Conservation (phyloP, 2,329 filamentous ascomycete species). For the Talaromyces funiculosus region DNA sequence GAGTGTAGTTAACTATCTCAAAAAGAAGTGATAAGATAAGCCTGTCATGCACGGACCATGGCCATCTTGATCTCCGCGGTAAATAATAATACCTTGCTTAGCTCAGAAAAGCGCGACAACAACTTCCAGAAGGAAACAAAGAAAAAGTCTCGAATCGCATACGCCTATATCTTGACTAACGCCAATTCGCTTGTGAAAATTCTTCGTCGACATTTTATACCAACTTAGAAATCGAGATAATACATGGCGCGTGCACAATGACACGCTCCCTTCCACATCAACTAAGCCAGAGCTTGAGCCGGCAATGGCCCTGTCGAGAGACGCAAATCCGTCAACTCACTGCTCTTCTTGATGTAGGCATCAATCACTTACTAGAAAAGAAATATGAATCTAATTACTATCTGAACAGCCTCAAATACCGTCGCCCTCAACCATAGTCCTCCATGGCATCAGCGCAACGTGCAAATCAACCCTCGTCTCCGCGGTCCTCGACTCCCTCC, state of each 20-base stretch:
- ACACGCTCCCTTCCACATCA: slow-evolving; percentile 26
- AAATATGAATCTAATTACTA: not conserved
- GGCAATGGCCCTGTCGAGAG: slow-evolving; percentile 41
- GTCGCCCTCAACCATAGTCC: slow-evolving; percentile 65
- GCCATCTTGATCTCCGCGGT: not conserved
- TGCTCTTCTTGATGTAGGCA: slow-evolving; percentile 36
- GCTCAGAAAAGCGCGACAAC: not conserved
- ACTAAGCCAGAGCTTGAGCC: slow-evolving; percentile 30
- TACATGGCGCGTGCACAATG: slow-evolving; percentile 1
- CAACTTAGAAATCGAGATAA: not conserved
- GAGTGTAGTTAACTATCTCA: not conserved
- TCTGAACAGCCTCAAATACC: slow-evolving; percentile 45
- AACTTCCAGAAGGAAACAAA: not conserved
- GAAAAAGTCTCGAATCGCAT: not conserved
- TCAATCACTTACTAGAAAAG: not conserved
- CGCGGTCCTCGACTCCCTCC: slow-evolving; percentile 58
- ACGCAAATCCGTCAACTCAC: slow-evolving; percentile 38
- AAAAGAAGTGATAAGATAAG: slow-evolving; percentile 5
- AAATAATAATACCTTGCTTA: not conserved
- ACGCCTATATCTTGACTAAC: not conserved
- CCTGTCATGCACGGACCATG: slow-evolving; percentile 7
- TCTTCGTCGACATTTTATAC: no score
- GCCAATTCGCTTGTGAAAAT: no score
- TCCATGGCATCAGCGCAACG: slow-evolving; percentile 80
- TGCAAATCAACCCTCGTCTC: slow-evolving; percentile 72